phyloP scores from a whole-genome alignment of 345 rosid genomes.

The Isatis tinctoria region DNA sequence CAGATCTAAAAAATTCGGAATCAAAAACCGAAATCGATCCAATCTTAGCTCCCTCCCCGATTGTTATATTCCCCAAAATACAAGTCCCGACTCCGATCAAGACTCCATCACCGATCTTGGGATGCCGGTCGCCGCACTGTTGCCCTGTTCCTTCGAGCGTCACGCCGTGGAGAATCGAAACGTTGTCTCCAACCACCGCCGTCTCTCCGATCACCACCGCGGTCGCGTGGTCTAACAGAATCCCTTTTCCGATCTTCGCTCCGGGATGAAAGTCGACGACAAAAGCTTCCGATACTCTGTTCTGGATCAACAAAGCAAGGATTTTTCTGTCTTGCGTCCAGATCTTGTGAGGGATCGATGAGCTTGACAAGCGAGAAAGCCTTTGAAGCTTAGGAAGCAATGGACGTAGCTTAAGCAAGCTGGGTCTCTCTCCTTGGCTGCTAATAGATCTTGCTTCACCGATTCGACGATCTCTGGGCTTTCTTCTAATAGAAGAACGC shows the following conservation, averaged over 20 bases:
- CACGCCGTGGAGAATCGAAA: conserved; percentile 83
- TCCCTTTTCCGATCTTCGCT: conserved; percentile 67
- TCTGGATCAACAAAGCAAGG: conserved; percentile 71
- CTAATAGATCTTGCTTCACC: conserved; percentile 57
- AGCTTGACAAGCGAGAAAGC: conserved; percentile 69
- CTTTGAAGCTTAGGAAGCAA: conserved; percentile 73
- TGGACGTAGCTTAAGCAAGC: conserved; percentile 73
- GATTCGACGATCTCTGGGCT: conserved; percentile 46
- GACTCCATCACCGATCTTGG: conserved; percentile 86
- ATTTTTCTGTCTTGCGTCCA: conserved; percentile 58
- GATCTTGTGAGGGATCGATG: conserved; percentile 73
- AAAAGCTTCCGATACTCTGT: conserved; percentile 64
- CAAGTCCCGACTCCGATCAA: conserved; percentile 88
- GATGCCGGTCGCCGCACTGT: conserved; percentile 72
- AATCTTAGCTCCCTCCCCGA: conserved; percentile 85
- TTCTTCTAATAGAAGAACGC: conserved; percentile 45
- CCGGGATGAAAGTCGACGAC: conserved; percentile 87
- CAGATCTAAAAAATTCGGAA: no score
- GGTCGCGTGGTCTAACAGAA: conserved; percentile 79
- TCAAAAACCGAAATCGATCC: no score
- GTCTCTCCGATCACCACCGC: conserved; percentile 86
- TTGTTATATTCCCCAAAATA: conserved; percentile 70
- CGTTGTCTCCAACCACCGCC: conserved; percentile 81
- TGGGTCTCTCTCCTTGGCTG: conserved; percentile 76
- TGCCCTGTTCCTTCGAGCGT: conserved; percentile 92